Conservation (phyloP, 106 monocot species). For the Iris macrosiphon region DNA sequence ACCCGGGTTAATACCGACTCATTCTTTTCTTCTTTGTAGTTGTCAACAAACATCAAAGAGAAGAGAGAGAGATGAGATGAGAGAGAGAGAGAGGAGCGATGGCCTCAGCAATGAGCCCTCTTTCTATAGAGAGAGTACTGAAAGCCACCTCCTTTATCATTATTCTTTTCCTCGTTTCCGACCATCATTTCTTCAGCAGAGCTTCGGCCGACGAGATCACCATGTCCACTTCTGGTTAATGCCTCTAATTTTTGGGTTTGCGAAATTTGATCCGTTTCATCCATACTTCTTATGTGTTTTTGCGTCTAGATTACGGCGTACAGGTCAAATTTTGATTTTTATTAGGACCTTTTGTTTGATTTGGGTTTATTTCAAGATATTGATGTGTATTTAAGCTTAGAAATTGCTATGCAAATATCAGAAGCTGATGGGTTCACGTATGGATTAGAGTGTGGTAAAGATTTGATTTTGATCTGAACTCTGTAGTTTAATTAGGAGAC, state of each 20-base stretch:
- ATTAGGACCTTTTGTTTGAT: not conserved
- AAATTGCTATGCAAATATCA: too few relatives aligned
- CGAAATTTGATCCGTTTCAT: too few relatives aligned
- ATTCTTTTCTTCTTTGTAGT: too few relatives aligned
- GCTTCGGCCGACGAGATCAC: not conserved
- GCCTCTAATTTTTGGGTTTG: too few relatives aligned
- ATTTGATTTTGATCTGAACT: not conserved
- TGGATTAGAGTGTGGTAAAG: not conserved
- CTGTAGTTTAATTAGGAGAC: not conserved
- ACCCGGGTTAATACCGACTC: too few relatives aligned
- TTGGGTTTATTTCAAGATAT: too few relatives aligned
- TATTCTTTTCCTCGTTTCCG: not conserved
- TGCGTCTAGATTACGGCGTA: not conserved
- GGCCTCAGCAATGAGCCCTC: not conserved
- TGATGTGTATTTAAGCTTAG: too few relatives aligned
- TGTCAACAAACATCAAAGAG: too few relatives aligned
- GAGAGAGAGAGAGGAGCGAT: too few relatives aligned
- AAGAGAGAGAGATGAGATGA: too few relatives aligned
- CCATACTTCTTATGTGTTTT: too few relatives aligned
- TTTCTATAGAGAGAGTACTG: not conserved
- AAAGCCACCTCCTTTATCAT: not conserved
- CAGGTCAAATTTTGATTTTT: not conserved
- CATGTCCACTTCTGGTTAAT: conserved; percentile 1
- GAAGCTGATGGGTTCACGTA: too few relatives aligned
- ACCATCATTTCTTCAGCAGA: not conserved